These are phyloP conservation scores for Yamadazyma taylorii DNA, from an alignment of 1,139 yeast genomes.

Conservation along the genomic window DNA sequence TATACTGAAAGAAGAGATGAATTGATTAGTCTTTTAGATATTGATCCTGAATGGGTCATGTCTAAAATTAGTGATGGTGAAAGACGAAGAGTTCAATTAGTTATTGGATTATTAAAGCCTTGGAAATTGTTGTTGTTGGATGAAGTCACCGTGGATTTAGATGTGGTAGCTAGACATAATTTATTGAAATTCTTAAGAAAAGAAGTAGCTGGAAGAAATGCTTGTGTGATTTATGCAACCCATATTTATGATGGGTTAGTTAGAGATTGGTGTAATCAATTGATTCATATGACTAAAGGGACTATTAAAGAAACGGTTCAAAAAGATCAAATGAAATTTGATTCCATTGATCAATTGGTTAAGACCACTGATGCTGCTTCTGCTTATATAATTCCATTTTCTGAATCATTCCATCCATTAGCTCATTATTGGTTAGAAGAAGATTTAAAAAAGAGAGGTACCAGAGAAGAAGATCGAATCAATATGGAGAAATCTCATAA, in stretches of 20 bases:
- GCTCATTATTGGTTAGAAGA: constrained; percentile 63
- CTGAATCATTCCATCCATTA: constrained; percentile 65
- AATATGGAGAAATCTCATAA: constrained; percentile 46
- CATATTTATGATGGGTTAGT: constrained; percentile 95
- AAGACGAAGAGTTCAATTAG: constrained; percentile 87
- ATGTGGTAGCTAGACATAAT: constrained; percentile 82
- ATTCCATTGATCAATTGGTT: constrained; percentile 18
- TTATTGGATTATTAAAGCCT: constrained; percentile 89
- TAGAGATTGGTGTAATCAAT: constrained; percentile 75
- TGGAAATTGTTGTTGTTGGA: constrained; percentile 84
- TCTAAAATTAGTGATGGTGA: constrained; percentile 91
- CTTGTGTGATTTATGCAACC: constrained; percentile 87
- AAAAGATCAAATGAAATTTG: constrained; percentile 21
- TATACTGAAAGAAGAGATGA: constrained; percentile 75
- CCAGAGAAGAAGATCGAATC: constrained; percentile 50
- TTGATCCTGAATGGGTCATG: constrained; percentile 91
- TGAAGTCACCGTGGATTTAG: constrained; percentile 95
- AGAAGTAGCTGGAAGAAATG: constrained; percentile 67
- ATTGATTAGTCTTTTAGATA: constrained; percentile 73
- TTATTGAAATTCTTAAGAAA: constrained; percentile 64
- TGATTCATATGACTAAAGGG: constrained; percentile 81
- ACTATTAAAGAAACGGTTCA: constrained; percentile 29
- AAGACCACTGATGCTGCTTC: constrained; percentile 10
- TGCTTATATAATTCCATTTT: constrained; percentile 37
- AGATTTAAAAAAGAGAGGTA: constrained; percentile 55